Conservation (phyloP, 2,329 filamentous ascomycete genomes). For the Lachnellula cervina region DNA sequence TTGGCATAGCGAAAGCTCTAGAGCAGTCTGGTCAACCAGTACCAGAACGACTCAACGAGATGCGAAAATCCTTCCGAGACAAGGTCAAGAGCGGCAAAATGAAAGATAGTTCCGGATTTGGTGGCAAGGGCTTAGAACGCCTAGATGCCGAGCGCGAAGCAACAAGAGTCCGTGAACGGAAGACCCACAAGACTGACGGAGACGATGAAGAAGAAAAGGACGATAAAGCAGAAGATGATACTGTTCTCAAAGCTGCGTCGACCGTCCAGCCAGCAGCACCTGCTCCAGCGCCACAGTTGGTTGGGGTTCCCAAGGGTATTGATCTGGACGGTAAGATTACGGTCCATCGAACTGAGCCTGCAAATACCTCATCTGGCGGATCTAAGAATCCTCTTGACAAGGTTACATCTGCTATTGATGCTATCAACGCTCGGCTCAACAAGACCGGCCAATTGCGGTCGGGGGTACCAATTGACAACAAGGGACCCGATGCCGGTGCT, state of each 20-base stretch:
- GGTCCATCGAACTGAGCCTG: slow-evolving; percentile 64
- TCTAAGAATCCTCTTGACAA: slow-evolving; percentile 71
- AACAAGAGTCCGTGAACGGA: slow-evolving; percentile 78
- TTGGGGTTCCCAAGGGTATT: slow-evolving; percentile 49
- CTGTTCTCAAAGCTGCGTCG: slow-evolving; percentile 63
- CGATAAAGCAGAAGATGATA: slow-evolving; percentile 65
- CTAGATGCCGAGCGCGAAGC: slow-evolving; percentile 89
- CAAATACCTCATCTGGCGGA: slow-evolving; percentile 32
- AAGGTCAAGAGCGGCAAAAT: slow-evolving; percentile 92
- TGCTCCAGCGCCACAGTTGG: slow-evolving; percentile 31
- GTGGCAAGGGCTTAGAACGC: slow-evolving; percentile 87
- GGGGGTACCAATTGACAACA: slow-evolving; percentile 95
- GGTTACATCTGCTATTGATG: slow-evolving; percentile 83
- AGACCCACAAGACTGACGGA: slow-evolving; percentile 83
- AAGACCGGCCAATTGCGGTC: slow-evolving; percentile 84
- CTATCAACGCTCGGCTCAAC: slow-evolving; percentile 85
- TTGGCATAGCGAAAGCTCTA: slow-evolving; percentile 79
- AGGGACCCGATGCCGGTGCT: slow-evolving; percentile 91
- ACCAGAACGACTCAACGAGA: slow-evolving; percentile 62
- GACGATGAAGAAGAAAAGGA: slow-evolving; percentile 75
- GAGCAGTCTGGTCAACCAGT: slow-evolving; percentile 84
- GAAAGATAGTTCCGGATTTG: slow-evolving; percentile 85
- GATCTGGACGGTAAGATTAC: slow-evolving; percentile 66
- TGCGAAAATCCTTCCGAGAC: slow-evolving; percentile 71
- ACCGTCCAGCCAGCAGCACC: slow-evolving; percentile 57